Conservation (phyloP, 768 basidiomycete genomes). For the Hortiboletus campestris region DNA sequence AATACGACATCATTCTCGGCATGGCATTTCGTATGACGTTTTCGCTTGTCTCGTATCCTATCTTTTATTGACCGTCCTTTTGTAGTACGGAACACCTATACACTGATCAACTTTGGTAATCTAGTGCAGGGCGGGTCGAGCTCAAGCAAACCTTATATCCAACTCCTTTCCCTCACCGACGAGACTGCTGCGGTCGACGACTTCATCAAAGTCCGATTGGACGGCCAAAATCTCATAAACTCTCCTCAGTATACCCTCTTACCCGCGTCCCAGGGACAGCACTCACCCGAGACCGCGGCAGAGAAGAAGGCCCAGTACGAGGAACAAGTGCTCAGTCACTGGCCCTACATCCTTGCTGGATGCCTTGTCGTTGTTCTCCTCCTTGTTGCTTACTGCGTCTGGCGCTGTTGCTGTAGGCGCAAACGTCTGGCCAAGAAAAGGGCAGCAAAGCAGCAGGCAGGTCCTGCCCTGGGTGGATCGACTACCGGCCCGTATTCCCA, state of each 20-base stretch:
- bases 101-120: slow-evolving; percentile 69
- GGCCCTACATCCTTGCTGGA: slow-evolving; percentile 70
- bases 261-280: slow-evolving; percentile 53
- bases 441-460: slow-evolving; percentile 19
- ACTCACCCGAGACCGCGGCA: slow-evolving; percentile 59
- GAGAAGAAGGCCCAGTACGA: slow-evolving; percentile 69
- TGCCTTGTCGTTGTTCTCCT: slow-evolving; percentile 51
- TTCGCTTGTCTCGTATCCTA: not conserved
- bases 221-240: slow-evolving; percentile 56
- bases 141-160: slow-evolving; percentile 61
- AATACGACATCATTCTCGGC: slow-evolving; percentile 81
- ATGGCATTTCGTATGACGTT: slow-evolving; percentile 68
- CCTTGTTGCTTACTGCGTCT: slow-evolving; percentile 48
- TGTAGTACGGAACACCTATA: slow-evolving; percentile 76
- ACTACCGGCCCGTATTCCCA: slow-evolving; percentile 21
- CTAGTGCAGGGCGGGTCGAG: slow-evolving; percentile 53
- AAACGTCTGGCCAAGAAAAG: slow-evolving; percentile 30
- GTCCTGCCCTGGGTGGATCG: not conserved
- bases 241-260: slow-evolving; percentile 58
- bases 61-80: slow-evolving; percentile 4
- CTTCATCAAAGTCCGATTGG: slow-evolving; percentile 61
- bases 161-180: slow-evolving; percentile 62
- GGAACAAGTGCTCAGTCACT: slow-evolving; percentile 63
- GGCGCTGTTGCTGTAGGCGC: slow-evolving; percentile 58
- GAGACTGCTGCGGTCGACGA: slow-evolving; percentile 53